phyloP scores from a whole-genome alignment of 108 stramenopile genomes.

The Fragilariopsis cylindrus region DNA sequence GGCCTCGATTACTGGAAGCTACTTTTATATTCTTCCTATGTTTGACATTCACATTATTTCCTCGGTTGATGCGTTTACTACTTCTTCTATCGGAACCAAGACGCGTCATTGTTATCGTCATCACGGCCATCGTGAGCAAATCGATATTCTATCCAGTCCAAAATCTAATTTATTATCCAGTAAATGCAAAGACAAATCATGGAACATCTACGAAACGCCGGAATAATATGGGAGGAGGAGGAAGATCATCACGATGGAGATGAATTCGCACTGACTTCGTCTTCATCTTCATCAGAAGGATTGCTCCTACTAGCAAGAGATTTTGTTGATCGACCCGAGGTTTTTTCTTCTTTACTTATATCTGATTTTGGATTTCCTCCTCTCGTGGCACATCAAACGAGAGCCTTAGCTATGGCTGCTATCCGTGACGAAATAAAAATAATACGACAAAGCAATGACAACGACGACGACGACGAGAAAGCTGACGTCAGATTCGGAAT shows the following conservation, averaged over 20 bases:
- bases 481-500: neutral
- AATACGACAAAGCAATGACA: neutral
- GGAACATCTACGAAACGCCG: neutral
- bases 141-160: slow-evolving; percentile 6
- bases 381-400: slow-evolving; percentile 43
- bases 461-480: slow-evolving; percentile 15
- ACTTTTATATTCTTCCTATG: too few species aligned
- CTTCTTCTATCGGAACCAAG: too few species aligned
- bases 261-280: neutral
- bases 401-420: slow-evolving; percentile 42
- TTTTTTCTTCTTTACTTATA: slow-evolving; percentile 40
- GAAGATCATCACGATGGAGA: neutral
- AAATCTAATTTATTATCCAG: neutral
- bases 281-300: slow-evolving; percentile 10
- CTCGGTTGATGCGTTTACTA: too few species aligned
- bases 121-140: neutral
- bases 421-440: slow-evolving; percentile 14
- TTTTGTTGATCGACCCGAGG: slow-evolving; percentile 56
- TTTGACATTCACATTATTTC: too few species aligned
- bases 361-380: slow-evolving; percentile 48
- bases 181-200: neutral
- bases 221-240: slow-evolving; percentile 15
- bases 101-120: neutral
- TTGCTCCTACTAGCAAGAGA: slow-evolving; percentile 39
- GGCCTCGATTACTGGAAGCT: too few species aligned